These are phyloP conservation scores for Aspergillus intermedius DNA, from an alignment of 2,329 filamentous ascomycete species.

Conservation along the genomic window DNA sequence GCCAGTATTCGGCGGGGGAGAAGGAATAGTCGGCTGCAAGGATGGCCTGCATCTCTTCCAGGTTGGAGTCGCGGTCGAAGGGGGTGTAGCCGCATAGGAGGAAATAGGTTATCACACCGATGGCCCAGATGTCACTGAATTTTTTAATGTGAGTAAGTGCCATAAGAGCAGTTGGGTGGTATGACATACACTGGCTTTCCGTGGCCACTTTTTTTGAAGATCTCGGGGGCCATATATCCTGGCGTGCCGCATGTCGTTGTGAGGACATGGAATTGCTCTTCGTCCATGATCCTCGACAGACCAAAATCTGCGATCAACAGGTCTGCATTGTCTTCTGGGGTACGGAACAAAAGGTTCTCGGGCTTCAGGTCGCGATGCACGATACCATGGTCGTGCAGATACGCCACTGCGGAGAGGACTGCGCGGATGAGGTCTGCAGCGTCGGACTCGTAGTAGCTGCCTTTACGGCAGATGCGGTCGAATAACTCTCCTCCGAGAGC, in stretches of 20 bases:
- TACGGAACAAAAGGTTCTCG: slow-evolving; percentile 93
- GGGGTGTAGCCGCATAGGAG: slow-evolving; percentile 95
- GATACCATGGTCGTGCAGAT: slow-evolving; percentile 96
- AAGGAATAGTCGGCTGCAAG: slow-evolving; percentile 94
- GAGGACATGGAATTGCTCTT: slow-evolving; percentile 94
- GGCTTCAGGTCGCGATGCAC: slow-evolving; percentile 97
- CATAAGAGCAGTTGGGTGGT: background rate
- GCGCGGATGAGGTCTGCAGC: slow-evolving; percentile 91
- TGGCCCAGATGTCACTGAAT: slow-evolving; percentile 81
- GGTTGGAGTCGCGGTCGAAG: slow-evolving; percentile 93
- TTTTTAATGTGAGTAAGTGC: background rate
- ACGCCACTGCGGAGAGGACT: slow-evolving; percentile 93
- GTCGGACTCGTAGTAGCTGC: slow-evolving; percentile 96
- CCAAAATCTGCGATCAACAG: slow-evolving; percentile 96
- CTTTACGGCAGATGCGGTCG: slow-evolving; percentile 96
- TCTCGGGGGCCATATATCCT: slow-evolving; percentile 98
- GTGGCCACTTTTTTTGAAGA: slow-evolving; percentile 97
- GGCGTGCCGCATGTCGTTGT: slow-evolving; percentile 97
- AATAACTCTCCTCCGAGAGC: slow-evolving; percentile 95
- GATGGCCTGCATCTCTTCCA: slow-evolving; percentile 99
- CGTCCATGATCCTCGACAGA: slow-evolving; percentile 94
- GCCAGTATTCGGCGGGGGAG: slow-evolving; percentile 92
- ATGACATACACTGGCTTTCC: slow-evolving; percentile 79
- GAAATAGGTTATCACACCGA: slow-evolving; percentile 98
- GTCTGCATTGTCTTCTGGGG: slow-evolving; percentile 95